Conservation (phyloP, 75 land plant species). For the Selaginella moellendorffii region DNA sequence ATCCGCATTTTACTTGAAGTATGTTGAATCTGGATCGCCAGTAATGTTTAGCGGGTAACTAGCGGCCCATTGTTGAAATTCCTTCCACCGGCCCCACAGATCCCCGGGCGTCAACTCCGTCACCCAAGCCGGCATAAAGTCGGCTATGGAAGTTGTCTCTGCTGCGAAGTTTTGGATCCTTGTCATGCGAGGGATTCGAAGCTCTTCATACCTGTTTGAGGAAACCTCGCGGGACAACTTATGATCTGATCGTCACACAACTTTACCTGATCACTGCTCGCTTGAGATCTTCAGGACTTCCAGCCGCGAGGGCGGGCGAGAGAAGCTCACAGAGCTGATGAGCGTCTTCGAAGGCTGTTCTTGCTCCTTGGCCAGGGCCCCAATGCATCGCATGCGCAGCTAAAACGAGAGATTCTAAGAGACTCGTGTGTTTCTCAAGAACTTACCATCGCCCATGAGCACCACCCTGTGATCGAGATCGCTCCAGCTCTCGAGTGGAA, state of each 20-base stretch:
- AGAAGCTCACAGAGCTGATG: conserved; percentile 24
- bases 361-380: conserved; percentile 20
- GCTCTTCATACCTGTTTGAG: neutral
- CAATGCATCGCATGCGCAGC: conserved; percentile 21
- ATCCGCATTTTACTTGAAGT: too few species aligned
- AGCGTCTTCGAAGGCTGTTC: conserved; percentile 25
- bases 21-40: neutral
- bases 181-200: neutral
- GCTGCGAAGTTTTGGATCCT: neutral
- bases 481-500: too few species aligned
- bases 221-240: neutral
- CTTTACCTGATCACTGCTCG: too few species aligned
- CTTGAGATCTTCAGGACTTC: too few species aligned
- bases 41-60: neutral
- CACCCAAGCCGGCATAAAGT: neutral
- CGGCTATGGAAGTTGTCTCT: neutral
- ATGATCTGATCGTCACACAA: neutral
- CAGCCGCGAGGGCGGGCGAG: too few species aligned
- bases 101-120: neutral
- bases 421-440: too few species aligned
- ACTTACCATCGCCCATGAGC: too few species aligned
- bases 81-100: neutral
- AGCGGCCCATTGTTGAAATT: neutral
- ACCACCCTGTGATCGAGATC: too few species aligned
- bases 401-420: too few species aligned